Base-by-base conservation (phyloP, 2,329 filamentous ascomycete species). In the Pseudopyricularia javanii region DNA sequence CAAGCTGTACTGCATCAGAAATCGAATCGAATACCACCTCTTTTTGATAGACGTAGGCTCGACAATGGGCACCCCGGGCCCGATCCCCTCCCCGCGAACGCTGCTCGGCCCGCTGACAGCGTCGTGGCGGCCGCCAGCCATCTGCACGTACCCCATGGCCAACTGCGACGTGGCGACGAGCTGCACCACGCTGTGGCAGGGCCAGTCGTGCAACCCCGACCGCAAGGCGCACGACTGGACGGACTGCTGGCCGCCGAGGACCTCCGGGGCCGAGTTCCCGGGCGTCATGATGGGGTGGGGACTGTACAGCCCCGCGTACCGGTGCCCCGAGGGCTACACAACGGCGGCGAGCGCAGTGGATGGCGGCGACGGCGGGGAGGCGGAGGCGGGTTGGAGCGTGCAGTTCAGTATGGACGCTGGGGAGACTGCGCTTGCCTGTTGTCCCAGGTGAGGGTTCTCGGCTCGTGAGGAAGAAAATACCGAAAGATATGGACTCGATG, bases 351-450 rank as follows among this genome's bases (percentile, higher is more conserved):
- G 52, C 15, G 58, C 58, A 7, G 58, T 55, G 14, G 47, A 52
- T 20, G 56, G 52, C 7, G 52, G 57, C 3, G n/a, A n/a, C n/a
- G n/a, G n/a, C n/a, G n/a, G n/a, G n/a, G n/a, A n/a, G n/a, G n/a
- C n/a, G 35, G 56, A 56, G 4, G 55, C 57, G 4, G 57, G 57
- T 2, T 64, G 59, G 55, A 22, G 56, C n/a, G 61, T 64, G 35
- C 59, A 65, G 53, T 67, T 61, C 47, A 52, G 56, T 2, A 54
- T 66, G 35, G 33, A 54, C 2, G 50, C 55, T 3, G 56, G 60
- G 3, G 65, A 67, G 54, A 68, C 65, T 9, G 65, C 59, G 2
- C 52, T 66, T 4, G 65, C 64, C 2, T 68, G 65, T 48, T 68
- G 65, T 55, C 65, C 65, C 24, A 54, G 55, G 55, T 56, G 33